Conservation (phyloP, 805 yeast species). For the Pichia eremophila region DNA sequence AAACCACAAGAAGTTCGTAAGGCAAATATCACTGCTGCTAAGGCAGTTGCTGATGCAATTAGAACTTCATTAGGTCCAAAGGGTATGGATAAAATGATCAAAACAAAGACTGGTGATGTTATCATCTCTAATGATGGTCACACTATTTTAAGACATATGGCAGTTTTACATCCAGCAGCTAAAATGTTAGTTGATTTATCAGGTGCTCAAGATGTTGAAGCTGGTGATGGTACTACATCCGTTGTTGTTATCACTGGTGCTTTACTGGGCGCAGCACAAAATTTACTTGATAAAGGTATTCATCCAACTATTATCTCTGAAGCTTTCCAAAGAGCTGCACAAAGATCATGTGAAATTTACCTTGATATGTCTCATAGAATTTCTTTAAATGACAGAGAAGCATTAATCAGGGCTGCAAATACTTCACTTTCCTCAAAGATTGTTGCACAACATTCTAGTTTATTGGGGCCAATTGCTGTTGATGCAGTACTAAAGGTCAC, state of each 20-base stretch:
- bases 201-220: constrained; percentile 97
- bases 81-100: constrained; percentile 99
- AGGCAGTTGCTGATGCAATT: constrained; percentile 92
- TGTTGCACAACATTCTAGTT: constrained; percentile 82
- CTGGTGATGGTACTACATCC: constrained; percentile 99
- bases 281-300: constrained; percentile 77
- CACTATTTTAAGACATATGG: constrained; percentile 94
- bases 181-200: constrained; percentile 93
- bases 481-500: constrained; percentile 78
- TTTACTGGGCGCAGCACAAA: constrained; percentile 88
- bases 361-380: constrained; percentile 79
- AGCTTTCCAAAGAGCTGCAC: constrained; percentile 82
- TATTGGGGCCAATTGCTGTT: constrained; percentile 88
- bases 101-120: constrained; percentile 85
- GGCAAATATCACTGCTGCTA: constrained; percentile 82
- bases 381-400: constrained; percentile 70
- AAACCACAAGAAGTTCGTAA: constrained; percentile 92
- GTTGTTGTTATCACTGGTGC: constrained; percentile 96
- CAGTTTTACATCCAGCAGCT: constrained; percentile 97
- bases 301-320: constrained; percentile 96
- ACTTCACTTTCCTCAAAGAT: constrained; percentile 93
- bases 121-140: constrained; percentile 97
- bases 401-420: constrained; percentile 82
- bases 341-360: constrained; percentile 70
- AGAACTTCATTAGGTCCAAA: constrained; percentile 95